Conservation (phyloP, 306 rosid species). For the Rosa persica region DNA sequence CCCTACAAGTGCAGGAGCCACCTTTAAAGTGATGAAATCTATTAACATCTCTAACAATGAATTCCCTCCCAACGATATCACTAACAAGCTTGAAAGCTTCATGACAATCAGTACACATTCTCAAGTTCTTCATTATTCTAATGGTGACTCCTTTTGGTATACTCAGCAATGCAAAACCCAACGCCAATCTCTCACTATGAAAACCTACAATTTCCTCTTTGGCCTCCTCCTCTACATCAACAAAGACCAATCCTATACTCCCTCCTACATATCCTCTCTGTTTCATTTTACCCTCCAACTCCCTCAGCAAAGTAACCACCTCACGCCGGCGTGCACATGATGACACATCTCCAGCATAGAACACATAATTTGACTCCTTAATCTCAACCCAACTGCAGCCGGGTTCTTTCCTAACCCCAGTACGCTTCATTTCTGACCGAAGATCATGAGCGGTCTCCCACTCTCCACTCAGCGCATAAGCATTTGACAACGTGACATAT, state of each 20-base stretch:
- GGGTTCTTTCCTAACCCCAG: conserved; percentile 63
- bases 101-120: conserved; percentile 78
- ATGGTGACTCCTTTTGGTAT: conserved; percentile 58
- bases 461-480: conserved; percentile 71
- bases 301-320: conserved; percentile 45
- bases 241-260: conserved; percentile 63
- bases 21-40: conserved; percentile 83
- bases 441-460: conserved; percentile 64
- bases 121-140: conserved; percentile 86
- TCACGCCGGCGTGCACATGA: conserved; percentile 42
- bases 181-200: conserved; percentile 84
- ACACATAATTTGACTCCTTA: conserved; percentile 56
- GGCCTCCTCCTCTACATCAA: conserved; percentile 79
- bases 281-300: conserved; percentile 65
- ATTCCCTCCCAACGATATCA: conserved; percentile 68
- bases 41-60: conserved; percentile 72
- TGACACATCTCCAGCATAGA: conserved; percentile 63
- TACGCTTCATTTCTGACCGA: conserved; percentile 60
- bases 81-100: conserved; percentile 75
- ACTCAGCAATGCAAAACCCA: conserved; percentile 74
- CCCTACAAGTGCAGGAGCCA: conserved; percentile 59
- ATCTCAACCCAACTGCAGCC: conserved; percentile 92
- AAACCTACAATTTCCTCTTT: conserved; percentile 57
- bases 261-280: conserved; percentile 68
- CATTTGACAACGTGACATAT: conserved; percentile 65